Evolutionary conservation across 768 basidiomycete species (phyloP).

Genomic region (Leucocoprinus sp.): DNA sequence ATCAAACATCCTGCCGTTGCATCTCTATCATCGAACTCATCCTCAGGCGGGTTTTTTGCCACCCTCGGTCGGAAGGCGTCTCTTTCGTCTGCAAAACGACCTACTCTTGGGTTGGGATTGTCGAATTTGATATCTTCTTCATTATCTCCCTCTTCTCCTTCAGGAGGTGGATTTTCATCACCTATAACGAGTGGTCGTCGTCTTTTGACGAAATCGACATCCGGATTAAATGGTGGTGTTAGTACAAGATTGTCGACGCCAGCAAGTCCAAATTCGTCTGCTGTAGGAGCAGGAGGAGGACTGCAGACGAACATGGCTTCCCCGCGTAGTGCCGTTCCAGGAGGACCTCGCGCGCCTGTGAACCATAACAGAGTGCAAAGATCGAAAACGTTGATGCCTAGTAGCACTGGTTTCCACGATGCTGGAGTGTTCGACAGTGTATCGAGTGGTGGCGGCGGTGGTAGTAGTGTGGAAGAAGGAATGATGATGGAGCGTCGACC

Average conservation of each 20-base stretch:
- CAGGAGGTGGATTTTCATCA: constrained; percentile 1
- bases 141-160: constrained; percentile 14
- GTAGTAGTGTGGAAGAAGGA: constrained; percentile 10
- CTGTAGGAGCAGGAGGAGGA: constrained; percentile 1
- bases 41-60: constrained; percentile 54
- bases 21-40: neutral
- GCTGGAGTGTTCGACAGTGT: no score
- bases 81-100: constrained; percentile 20
- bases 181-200: constrained; percentile 4
- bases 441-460: constrained; percentile 3
- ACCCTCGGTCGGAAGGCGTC: constrained; percentile 70
- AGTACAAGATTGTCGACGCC: neutral
- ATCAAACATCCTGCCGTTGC: neutral
- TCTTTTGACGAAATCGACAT: constrained; percentile 8
- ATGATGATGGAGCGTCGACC: constrained; percentile 27
- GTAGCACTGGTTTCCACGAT: no score
- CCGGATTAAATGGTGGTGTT: neutral
- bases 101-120: constrained; percentile 1
- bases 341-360: constrained; percentile 59
- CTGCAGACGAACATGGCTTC: constrained; percentile 1
- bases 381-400: constrained; percentile 58
- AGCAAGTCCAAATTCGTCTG: neutral
- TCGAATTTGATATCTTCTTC: constrained; percentile 14
- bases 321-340: constrained; percentile 1
- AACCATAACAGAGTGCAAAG: constrained; percentile 43